Conservation (phyloP, 768 basidiomycete species). For the Cyathus striatus region DNA sequence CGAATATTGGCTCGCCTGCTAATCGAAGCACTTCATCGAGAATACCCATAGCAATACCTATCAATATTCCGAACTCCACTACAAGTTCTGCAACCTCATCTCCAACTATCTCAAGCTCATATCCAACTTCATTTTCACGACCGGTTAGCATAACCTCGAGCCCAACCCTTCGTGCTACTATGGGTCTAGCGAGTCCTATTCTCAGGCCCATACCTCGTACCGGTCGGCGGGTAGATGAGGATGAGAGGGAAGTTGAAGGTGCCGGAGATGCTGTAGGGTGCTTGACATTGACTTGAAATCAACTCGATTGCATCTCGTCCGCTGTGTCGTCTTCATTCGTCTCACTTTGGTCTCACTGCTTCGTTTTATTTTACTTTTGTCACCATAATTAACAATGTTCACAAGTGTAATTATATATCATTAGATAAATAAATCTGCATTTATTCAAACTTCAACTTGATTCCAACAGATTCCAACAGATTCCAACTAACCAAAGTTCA, state of each 20-base stretch:
- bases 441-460: too few relatives aligned
- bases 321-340: too few relatives aligned
- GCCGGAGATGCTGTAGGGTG: conserved; percentile 75
- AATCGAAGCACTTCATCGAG: conserved; percentile 38
- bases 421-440: too few relatives aligned
- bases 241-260: conserved; percentile 71
- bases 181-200: conserved; percentile 74
- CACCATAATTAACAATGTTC: too few relatives aligned
- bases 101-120: conserved; percentile 55
- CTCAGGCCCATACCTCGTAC: conserved; percentile 60
- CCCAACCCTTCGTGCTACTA: conserved; percentile 66
- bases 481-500: too few relatives aligned
- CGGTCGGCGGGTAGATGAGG: conserved; percentile 45
- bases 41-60: conserved; percentile 65
- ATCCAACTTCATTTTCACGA: conserved; percentile 43
- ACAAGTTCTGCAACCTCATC: conserved; percentile 68
- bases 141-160: conserved; percentile 59
- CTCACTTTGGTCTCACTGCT: too few relatives aligned
- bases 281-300: conserved; percentile 39
- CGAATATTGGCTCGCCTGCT: conserved; percentile 44
- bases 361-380: too few relatives aligned
- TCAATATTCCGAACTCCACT: conserved; percentile 51
- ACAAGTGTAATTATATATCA: too few relatives aligned
- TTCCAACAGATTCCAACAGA: too few relatives aligned
- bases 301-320: too few relatives aligned